Conservation (phyloP, 2,329 filamentous ascomycete genomes). For the Penicillium sp. region DNA sequence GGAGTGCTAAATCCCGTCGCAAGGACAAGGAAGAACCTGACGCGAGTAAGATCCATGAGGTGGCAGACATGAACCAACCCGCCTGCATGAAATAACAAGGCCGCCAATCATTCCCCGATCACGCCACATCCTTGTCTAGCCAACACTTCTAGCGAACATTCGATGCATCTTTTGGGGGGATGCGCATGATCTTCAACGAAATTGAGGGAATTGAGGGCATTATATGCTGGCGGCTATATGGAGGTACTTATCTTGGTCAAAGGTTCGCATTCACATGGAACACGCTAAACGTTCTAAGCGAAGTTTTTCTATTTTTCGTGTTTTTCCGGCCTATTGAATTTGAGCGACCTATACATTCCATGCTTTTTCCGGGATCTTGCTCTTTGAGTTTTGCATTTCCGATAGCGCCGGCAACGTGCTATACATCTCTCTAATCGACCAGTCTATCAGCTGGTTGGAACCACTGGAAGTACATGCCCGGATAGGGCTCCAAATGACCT, state of each 20-base stretch:
- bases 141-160: slow-evolving; percentile 5
- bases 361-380: neutral
- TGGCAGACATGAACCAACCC: neutral
- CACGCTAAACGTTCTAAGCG: neutral
- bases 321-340: too few species aligned
- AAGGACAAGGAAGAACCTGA: neutral
- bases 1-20: too few species aligned
- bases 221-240: too few species aligned
- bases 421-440: neutral
- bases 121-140: neutral
- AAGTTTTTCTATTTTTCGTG: neutral
- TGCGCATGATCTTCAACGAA: neutral
- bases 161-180: slow-evolving; percentile 5
- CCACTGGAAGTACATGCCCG: too few species aligned
- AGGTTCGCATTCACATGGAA: neutral
- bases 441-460: neutral
- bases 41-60: too few species aligned
- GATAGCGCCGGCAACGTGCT: neutral
- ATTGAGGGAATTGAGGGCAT: neutral
- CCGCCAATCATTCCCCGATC: slow-evolving; percentile 5
- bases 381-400: neutral
- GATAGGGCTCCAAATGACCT: neutral
- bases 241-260: too few species aligned
- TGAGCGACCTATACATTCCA: neutral
- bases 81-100: slow-evolving; percentile 1